These are phyloP conservation scores for Eucalyptus marginata DNA, from an alignment of 345 rosid species.

Conservation along the genomic window DNA sequence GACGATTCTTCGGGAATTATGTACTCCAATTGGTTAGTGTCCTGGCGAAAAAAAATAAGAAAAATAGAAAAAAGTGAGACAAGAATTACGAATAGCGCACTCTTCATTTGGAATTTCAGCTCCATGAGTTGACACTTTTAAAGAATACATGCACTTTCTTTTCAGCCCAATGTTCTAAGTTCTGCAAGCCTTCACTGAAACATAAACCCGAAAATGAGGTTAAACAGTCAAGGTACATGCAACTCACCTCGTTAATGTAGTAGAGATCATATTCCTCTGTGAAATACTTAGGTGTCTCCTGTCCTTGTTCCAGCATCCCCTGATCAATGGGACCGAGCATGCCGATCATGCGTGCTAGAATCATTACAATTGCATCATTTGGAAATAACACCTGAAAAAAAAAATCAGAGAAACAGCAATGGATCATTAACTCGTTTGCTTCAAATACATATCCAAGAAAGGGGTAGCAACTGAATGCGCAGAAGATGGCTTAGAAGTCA, in stretches of 20 bases:
- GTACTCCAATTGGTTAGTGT: conserved; percentile 65
- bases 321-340: conserved; percentile 71
- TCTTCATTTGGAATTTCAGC: not conserved
- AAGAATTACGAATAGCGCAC: not conserved
- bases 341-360: conserved; percentile 63
- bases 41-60: conserved; percentile 17
- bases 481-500: not conserved
- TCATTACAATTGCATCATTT: conserved; percentile 65
- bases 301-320: conserved; percentile 72
- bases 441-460: not conserved
- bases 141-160: not conserved
- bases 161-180: not conserved
- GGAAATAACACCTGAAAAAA: conserved; percentile 73
- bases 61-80: not conserved
- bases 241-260: conserved; percentile 52
- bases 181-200: not conserved
- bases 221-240: not conserved
- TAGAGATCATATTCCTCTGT: conserved; percentile 70
- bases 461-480: not conserved
- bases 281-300: conserved; percentile 78
- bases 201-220: not conserved
- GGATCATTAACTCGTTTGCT: not conserved
- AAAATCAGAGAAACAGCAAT: not conserved
- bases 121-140: not conserved
- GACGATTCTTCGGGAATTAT: conserved; percentile 58